Evolutionary conservation across 1,139 yeast genomes (phyloP).

Genomic region (Suhomyces chickasaworum): DNA sequence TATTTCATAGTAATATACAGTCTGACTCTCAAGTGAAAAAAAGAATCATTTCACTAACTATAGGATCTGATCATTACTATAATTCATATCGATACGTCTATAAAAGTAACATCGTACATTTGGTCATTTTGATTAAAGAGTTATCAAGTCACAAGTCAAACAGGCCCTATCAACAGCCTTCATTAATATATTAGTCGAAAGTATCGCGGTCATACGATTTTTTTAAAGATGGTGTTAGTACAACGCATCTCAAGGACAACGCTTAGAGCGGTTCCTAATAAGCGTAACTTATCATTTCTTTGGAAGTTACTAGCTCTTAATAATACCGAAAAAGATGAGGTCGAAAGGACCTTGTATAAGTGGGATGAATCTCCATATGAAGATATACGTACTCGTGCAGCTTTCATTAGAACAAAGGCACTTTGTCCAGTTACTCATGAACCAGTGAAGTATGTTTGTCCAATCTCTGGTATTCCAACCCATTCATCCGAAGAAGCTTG

Average conservation of each 20-base stretch:
- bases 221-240: constrained; percentile 11
- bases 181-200: not conserved
- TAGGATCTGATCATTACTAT: not conserved
- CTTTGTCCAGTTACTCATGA: constrained; percentile 87
- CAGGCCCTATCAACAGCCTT: not conserved
- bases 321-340: constrained; percentile 27
- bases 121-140: not conserved
- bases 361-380: constrained; percentile 95
- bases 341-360: constrained; percentile 24
- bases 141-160: not conserved
- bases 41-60: not conserved
- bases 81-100: not conserved
- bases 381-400: constrained; percentile 88
- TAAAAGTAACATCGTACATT: not conserved
- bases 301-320: constrained; percentile 44
- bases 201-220: constrained; percentile 5
- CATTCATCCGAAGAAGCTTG: constrained; percentile 91
- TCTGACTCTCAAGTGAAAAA: constrained; percentile 3
- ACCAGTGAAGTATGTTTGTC: constrained; percentile 85
- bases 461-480: constrained; percentile 93
- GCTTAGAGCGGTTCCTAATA: constrained; percentile 5
- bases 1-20: constrained; percentile 1
- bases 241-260: constrained; percentile 7
- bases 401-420: constrained; percentile 83
- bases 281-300: constrained; percentile 38